A percentile compares a stretch with the other conserved stretches of the same genome.
Evolutionary conservation across 768 basidiomycete genomes (phyloP).

Genomic region (Mycena amicta): DNA sequence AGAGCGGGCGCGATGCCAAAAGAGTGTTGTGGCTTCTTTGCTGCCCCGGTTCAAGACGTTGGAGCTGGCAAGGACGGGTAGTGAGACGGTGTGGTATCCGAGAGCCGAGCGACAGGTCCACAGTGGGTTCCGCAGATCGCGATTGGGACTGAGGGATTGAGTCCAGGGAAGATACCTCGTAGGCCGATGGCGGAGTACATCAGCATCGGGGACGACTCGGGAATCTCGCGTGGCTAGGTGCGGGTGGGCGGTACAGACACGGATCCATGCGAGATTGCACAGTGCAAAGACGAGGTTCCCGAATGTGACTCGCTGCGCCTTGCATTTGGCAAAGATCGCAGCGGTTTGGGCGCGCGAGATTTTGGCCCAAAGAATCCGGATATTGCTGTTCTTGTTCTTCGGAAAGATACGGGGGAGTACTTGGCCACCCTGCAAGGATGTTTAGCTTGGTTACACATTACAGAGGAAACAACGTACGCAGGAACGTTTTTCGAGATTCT

Average conservation of each 20-base stretch:
- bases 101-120: constrained; percentile 57
- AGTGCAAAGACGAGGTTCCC: constrained; percentile 54
- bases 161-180: constrained; percentile 23
- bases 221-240: constrained; percentile 28
- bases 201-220: constrained; percentile 40
- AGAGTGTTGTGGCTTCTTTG: constrained; percentile 31
- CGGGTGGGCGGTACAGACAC: constrained; percentile 31
- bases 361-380: constrained; percentile 50
- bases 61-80: constrained; percentile 50
- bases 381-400: constrained; percentile 33
- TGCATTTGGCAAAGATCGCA: constrained; percentile 52
- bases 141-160: constrained; percentile 34
- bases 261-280: constrained; percentile 53
- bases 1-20: constrained; percentile 56
- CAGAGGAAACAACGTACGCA: too few species aligned
- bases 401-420: constrained; percentile 40
- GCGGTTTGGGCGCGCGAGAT: constrained; percentile 44
- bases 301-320: constrained; percentile 51
- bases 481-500: too few species aligned
- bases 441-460: too few species aligned
- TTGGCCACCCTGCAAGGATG: constrained; percentile 47
- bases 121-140: constrained; percentile 29
- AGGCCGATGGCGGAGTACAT: constrained; percentile 64
- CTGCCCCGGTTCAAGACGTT: constrained; percentile 8
- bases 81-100: constrained; percentile 58